Base-by-base conservation (phyloP, 495 filamentous ascomycete genomes). In the Bathelium albidoporum region DNA sequence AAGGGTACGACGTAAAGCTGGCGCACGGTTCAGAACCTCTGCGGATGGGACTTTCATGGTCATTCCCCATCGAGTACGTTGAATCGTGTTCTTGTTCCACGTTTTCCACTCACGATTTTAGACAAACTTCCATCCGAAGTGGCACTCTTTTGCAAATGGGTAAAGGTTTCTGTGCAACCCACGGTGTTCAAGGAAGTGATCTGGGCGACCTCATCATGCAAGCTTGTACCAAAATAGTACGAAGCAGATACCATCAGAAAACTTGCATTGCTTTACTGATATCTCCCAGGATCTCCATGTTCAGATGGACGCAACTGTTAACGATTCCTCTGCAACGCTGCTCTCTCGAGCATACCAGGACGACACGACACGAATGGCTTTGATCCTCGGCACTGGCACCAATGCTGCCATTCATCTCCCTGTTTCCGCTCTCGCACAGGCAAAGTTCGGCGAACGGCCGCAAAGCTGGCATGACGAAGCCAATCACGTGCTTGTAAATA, bases 11-110 rank as follows among this genome's bases (percentile, higher is more conserved):
- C 32, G 66, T 65, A 64, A 63, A 61, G n/a, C 69, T 69, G 29
- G 67, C 63, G 53, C 71, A 59, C 31, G 60, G 60, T 11, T 45
- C 67, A 31, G 64, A 59, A 12, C 74, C 78, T 0, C 70, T 87
- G 53, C 76, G 76, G 22, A 83, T 87, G 75, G 85, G 85, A 1
- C 65, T 88, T 64, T 83, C 85, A 14, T 88, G 85, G 85, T 86
- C 85, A 1, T 87, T 88, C 72, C 85, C 85, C 2, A 78, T 88
- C 58, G 82, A 87, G 70, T 85, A 79, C 62, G 77, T 72, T 20
- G 24, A 60, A 18, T 28, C 14, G 7, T 59, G 16, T 24, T 7
- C 53, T 29, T 7, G 5, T 1, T 11, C 20, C 34, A 43, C 41
- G 44, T 32, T 31, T 11, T 34, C 12, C 11, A 29, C 49, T 55